phyloP scores from a whole-genome alignment of 768 basidiomycete species.

The Suillus alpinus region DNA sequence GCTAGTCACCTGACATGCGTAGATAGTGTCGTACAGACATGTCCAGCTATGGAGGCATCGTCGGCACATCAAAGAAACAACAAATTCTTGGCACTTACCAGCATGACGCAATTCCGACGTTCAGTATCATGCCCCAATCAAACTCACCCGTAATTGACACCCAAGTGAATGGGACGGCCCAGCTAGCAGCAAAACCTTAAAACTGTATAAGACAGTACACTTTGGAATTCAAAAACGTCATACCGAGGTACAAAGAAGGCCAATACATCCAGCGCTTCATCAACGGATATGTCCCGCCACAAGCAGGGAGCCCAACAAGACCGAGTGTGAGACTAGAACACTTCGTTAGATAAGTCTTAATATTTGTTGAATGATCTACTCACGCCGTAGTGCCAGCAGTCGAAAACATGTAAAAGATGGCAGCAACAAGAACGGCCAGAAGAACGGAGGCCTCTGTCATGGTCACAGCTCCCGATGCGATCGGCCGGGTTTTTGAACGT shows the following conservation, averaged over 20 bases:
- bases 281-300: slow-evolving; percentile 24
- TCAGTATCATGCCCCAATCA: neutral
- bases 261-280: slow-evolving; percentile 29
- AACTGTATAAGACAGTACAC: neutral
- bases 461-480: slow-evolving; percentile 48
- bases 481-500: slow-evolving; percentile 46
- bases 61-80: neutral
- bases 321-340: slow-evolving; percentile 14
- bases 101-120: neutral
- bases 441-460: slow-evolving; percentile 40
- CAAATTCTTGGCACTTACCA: neutral
- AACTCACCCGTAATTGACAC: neutral
- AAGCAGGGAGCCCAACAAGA: slow-evolving; percentile 17
- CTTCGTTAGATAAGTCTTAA: neutral
- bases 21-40: slow-evolving; percentile 51
- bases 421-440: slow-evolving; percentile 28
- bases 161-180: neutral
- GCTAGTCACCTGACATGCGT: slow-evolving; percentile 61
- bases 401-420: slow-evolving; percentile 9
- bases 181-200: neutral
- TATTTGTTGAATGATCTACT: neutral
- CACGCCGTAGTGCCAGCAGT: slow-evolving; percentile 6
- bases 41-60: neutral
- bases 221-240: neutral
- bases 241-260: slow-evolving; percentile 30